Evolutionary conservation across 139 green algal genomes (phyloP).

Genomic region (Chlorella sorokiniana): DNA sequence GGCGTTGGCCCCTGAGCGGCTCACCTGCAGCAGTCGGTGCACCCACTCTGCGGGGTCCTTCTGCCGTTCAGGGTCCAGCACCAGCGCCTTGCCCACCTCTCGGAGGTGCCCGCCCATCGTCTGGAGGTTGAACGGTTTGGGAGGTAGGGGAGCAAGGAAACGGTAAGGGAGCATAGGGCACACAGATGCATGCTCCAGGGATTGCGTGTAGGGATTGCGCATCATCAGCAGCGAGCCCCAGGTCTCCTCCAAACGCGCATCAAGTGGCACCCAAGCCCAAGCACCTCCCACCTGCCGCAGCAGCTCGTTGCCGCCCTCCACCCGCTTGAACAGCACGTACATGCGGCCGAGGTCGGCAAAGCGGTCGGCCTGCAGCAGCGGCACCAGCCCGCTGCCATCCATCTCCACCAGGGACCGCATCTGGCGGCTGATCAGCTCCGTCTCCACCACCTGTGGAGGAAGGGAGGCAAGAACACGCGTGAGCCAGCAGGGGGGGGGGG

Average conservation of each 20-base stretch:
- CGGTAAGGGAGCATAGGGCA: background rate
- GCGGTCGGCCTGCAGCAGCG: conserved; percentile 79
- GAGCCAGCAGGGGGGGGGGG: background rate
- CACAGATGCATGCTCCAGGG: too few relatives aligned
- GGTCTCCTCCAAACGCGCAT: too few relatives aligned
- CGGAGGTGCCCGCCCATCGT: conserved; percentile 66
- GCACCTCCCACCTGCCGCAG: conserved; percentile 63
- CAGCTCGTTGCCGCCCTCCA: conserved; percentile 73
- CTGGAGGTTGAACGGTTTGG: conserved; percentile 9
- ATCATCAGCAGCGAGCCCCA: too few relatives aligned
- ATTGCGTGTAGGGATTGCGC: too few relatives aligned
- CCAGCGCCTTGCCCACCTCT: conserved; percentile 71
- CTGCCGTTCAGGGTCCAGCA: conserved; percentile 72
- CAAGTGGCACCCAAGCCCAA: background rate
- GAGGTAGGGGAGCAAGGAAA: background rate
- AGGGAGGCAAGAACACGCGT: too few relatives aligned
- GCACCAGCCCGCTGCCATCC: conserved; percentile 88
- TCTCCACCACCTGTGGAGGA: conserved; percentile 72
- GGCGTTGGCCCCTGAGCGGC: too few relatives aligned
- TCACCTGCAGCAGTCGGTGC: conserved; percentile 78
- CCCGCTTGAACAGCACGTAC: conserved; percentile 87
- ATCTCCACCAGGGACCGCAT: conserved; percentile 91
- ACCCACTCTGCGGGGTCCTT: conserved; percentile 91
- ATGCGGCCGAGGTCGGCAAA: conserved; percentile 88
- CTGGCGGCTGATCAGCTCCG: conserved; percentile 83